A percentile compares a stretch with the other conserved stretches of the same genome.
Conservation (phyloP, 2,329 filamentous ascomycete species). For the Trichophyton equinum region DNA sequence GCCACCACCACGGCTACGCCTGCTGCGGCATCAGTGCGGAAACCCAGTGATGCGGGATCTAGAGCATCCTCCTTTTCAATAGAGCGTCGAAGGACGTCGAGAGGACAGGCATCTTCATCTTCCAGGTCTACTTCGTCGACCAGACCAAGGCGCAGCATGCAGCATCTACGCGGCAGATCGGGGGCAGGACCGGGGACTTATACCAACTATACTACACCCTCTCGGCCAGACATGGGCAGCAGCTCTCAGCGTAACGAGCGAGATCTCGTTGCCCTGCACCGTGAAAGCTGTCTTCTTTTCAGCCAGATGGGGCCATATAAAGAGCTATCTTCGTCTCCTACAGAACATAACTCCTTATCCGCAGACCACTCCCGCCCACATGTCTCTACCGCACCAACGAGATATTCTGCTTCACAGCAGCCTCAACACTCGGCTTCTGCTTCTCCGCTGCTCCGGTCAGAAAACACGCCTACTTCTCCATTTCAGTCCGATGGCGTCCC, state of each 20-base stretch:
- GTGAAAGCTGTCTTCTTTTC: constrained; percentile 31
- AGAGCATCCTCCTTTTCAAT: constrained; percentile 20
- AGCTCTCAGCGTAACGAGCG: constrained; percentile 20
- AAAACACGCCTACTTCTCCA: constrained; percentile 55
- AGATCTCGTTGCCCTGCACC: constrained; percentile 28
- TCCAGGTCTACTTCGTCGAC: constrained; percentile 15
- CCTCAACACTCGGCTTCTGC: constrained; percentile 76
- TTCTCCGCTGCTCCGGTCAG: constrained; percentile 87
- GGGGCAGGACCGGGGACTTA: constrained; percentile 23
- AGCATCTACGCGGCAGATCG: constrained; percentile 16
- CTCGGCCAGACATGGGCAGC: background rate
- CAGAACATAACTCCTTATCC: background rate
- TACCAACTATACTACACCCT: constrained; percentile 14
- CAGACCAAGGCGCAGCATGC: constrained; percentile 20
- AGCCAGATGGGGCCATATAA: constrained; percentile 6
- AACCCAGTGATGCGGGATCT: constrained; percentile 12
- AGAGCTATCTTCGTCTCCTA: background rate
- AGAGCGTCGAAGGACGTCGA: constrained; percentile 24
- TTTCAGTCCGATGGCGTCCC: constrained; percentile 2
- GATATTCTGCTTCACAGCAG: background rate
- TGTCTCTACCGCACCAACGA: background rate
- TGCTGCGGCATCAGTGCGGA: background rate
- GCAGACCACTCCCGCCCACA: background rate
- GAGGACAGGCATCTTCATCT: constrained; percentile 18
- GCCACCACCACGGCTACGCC: background rate